These are phyloP conservation scores for Terfezia claveryi DNA, from an alignment of 495 filamentous ascomycete species.

Conservation along the genomic window DNA sequence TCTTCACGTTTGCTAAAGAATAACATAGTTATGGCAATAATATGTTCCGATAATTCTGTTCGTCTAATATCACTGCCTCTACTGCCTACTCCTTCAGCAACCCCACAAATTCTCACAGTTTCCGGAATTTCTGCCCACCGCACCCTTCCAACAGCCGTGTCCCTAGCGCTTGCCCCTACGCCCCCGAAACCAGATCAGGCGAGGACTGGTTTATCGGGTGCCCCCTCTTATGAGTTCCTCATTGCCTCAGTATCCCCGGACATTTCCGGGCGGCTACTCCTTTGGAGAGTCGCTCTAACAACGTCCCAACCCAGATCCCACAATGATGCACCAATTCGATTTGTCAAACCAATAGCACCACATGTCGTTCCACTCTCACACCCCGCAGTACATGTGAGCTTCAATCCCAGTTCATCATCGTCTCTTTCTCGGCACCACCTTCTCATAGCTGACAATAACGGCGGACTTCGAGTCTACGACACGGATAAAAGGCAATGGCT, in stretches of 20 bases:
- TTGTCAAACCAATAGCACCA: slow-evolving; percentile 8
- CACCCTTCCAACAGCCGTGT: slow-evolving; percentile 29
- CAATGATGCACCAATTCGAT: slow-evolving; percentile 3
- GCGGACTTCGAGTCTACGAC: slow-evolving; percentile 31
- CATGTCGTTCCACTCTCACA: slow-evolving; percentile 26
- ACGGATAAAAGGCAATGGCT: slow-evolving; percentile 7
- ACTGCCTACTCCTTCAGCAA: slow-evolving; percentile 28
- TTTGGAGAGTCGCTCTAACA: slow-evolving; percentile 23
- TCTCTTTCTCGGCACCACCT: slow-evolving; percentile 29
- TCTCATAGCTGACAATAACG: slow-evolving; percentile 34
- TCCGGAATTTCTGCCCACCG: slow-evolving; percentile 27
- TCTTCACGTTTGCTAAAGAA: slow-evolving; percentile 29
- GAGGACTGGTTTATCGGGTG: too few species aligned
- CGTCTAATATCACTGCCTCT: slow-evolving; percentile 38
- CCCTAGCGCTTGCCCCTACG: slow-evolving; percentile 36
- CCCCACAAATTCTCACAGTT: slow-evolving; percentile 23
- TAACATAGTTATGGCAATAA: slow-evolving; percentile 32
- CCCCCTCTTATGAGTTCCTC: slow-evolving; percentile 9
- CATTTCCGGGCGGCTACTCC: slow-evolving; percentile 32
- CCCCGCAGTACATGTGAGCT: slow-evolving; percentile 32
- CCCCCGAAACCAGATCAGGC: slow-evolving; percentile 3
- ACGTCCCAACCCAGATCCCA: slow-evolving; percentile 21
- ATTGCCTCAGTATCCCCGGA: slow-evolving; percentile 20
- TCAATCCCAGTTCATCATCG: slow-evolving; percentile 37
- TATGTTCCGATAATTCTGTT: slow-evolving; percentile 38